Conservation (phyloP, 306 rosid genomes). For the Castanea sativa region DNA sequence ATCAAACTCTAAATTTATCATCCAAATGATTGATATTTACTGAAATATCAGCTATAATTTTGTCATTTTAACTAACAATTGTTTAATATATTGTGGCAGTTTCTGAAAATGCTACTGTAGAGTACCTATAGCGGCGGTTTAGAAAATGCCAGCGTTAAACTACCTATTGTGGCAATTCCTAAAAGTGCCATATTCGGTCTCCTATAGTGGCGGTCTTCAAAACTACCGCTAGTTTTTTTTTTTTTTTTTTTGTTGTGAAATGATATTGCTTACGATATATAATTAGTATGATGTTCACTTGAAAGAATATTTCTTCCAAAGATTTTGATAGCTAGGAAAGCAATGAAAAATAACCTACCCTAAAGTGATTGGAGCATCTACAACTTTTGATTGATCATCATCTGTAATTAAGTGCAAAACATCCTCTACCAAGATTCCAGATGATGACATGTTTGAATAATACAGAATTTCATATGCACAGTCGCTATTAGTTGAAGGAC, state of each 20-base stretch:
- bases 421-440: slow-evolving; percentile 77
- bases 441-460: slow-evolving; percentile 58
- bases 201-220: too few species aligned
- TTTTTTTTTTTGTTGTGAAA: neutral
- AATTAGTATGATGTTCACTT: neutral
- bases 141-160: too few species aligned
- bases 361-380: slow-evolving; percentile 51
- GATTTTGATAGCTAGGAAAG: neutral
- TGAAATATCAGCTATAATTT: neutral
- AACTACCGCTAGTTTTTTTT: too few species aligned
- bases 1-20: too few species aligned
- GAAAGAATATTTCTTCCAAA: neutral
- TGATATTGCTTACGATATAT: neutral
- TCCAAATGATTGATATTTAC: too few species aligned
- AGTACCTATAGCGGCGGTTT: too few species aligned
- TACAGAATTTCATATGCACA: slow-evolving; percentile 60
- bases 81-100: neutral
- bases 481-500: slow-evolving; percentile 44
- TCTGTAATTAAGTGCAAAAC: slow-evolving; percentile 68
- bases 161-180: too few species aligned
- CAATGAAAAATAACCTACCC: slow-evolving; percentile 50
- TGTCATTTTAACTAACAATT: neutral
- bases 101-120: too few species aligned
- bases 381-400: slow-evolving; percentile 29
- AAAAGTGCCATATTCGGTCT: too few species aligned